Conservation (phyloP, 2,329 filamentous ascomycete genomes). For the Rutstroemia sp. region DNA sequence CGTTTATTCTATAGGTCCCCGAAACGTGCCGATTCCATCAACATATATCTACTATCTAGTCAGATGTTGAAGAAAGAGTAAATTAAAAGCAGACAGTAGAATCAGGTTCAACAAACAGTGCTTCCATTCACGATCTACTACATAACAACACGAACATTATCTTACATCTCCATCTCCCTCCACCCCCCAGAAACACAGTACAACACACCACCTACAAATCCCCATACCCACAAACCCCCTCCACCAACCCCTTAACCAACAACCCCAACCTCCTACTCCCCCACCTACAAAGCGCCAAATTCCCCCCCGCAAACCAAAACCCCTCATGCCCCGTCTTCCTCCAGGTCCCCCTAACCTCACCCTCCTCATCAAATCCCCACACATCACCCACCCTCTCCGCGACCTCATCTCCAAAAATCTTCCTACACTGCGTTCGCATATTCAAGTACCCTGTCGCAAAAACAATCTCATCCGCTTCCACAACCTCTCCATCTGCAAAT, state of each 20-base stretch:
- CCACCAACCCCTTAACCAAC: conserved; percentile 40
- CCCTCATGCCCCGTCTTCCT: conserved; percentile 39
- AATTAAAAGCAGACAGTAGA: too few relatives aligned
- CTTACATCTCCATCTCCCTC: too few relatives aligned
- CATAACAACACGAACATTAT: too few relatives aligned
- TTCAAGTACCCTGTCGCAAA: conserved; percentile 43
- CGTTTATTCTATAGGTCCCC: too few relatives aligned
- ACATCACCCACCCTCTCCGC: conserved; percentile 41
- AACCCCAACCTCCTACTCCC: conserved; percentile 40
- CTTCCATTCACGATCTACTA: too few relatives aligned
- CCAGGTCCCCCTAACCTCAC: conserved; percentile 41
- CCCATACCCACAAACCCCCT: conserved; percentile 29
- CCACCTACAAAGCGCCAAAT: conserved; percentile 40
- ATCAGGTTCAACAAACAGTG: too few relatives aligned
- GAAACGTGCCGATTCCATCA: too few relatives aligned
- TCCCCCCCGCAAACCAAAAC: conserved; percentile 47
- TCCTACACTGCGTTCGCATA: conserved; percentile 42
- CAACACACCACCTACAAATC: conserved; percentile 5
- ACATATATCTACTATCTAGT: too few relatives aligned
- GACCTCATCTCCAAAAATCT: conserved; percentile 43
- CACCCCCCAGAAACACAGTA: too few relatives aligned
- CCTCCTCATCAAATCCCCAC: conserved; percentile 42
- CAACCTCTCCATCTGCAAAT: conserved; percentile 37
- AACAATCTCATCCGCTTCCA: conserved; percentile 47
- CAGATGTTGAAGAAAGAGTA: too few relatives aligned